phyloP scores from a whole-genome alignment of 805 yeast genomes.

The Komagataella ulmi region DNA sequence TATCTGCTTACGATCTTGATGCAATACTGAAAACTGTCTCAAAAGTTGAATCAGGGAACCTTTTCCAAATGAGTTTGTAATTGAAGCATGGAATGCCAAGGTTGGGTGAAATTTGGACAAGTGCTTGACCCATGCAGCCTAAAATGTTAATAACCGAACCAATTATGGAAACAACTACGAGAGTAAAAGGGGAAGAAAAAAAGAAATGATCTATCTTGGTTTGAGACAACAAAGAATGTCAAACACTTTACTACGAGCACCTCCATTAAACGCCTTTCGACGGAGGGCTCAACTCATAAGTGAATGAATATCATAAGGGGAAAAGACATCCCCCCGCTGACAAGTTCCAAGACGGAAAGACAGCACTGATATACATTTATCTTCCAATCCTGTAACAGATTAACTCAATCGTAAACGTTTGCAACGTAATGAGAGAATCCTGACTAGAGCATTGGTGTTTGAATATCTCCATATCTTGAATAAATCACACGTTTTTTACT shows the following conservation, averaged over 20 bases:
- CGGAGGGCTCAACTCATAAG: constrained; percentile 70
- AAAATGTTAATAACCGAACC: constrained; percentile 3
- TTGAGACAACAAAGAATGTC: constrained; percentile 29
- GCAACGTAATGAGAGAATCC: constrained; percentile 33
- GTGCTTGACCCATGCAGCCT: constrained; percentile 99
- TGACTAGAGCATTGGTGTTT: constrained; percentile 77
- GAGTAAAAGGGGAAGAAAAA: constrained; percentile 1
- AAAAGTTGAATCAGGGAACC: constrained; percentile 89
- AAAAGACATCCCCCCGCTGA: constrained; percentile 21
- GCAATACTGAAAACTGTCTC: constrained; percentile 85
- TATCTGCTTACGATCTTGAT: constrained; percentile 87
- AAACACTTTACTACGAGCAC: constrained; percentile 84
- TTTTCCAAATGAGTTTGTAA: constrained; percentile 94
- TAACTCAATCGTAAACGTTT: constrained; percentile 31
- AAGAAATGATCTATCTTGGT: not conserved
- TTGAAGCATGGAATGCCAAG: constrained; percentile 94
- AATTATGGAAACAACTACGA: constrained; percentile 6
- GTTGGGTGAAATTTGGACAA: constrained; percentile 88
- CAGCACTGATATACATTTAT: constrained; percentile 48
- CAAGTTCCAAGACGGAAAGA: constrained; percentile 36
- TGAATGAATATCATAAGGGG: constrained; percentile 29
- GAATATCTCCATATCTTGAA: constrained; percentile 2
- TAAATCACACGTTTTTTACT: constrained; percentile 2
- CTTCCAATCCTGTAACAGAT: constrained; percentile 99
- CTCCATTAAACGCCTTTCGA: constrained; percentile 17